phyloP scores from a whole-genome alignment of 2,329 filamentous ascomycete species.

The Clarireedia paspali region DNA sequence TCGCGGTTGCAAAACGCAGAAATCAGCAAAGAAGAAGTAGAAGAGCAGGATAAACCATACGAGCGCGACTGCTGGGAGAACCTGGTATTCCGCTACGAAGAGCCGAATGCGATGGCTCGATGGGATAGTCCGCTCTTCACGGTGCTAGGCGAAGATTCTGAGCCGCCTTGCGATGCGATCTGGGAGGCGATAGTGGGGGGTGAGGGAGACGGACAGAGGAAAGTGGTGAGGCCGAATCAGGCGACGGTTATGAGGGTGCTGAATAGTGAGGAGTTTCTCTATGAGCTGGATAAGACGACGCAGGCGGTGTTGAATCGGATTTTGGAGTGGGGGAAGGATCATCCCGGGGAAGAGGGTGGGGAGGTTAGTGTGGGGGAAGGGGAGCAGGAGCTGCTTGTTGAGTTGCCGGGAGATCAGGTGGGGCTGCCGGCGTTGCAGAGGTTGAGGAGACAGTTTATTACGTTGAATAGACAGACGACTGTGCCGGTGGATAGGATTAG shows the following conservation, averaged over 20 bases:
- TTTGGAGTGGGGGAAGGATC: conserved; percentile 58
- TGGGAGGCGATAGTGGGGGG: conserved; percentile 63
- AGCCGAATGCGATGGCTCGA: conserved; percentile 75
- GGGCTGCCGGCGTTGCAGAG: conserved; percentile 71
- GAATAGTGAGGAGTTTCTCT: conserved; percentile 63
- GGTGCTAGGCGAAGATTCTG: conserved; percentile 66
- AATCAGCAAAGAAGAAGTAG: conserved; percentile 27
- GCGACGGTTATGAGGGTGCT: conserved; percentile 64
- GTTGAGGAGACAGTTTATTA: conserved; percentile 68
- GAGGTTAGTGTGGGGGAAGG: conserved; percentile 25
- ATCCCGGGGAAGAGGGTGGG: conserved; percentile 52
- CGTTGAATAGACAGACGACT: conserved; percentile 64
- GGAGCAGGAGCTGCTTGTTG: conserved; percentile 47
- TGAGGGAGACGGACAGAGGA: conserved; percentile 51
- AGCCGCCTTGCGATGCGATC: conserved; percentile 58
- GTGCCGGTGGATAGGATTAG: conserved; percentile 46
- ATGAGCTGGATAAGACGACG: conserved; percentile 70
- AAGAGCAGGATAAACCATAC: conserved; percentile 26
- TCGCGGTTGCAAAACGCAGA: conserved; percentile 36
- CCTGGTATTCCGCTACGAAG: conserved; percentile 64
- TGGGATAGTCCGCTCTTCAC: conserved; percentile 83
- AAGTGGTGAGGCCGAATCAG: conserved; percentile 63
- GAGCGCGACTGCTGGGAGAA: conserved; percentile 28
- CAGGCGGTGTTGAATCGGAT: conserved; percentile 68
- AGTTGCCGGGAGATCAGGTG: conserved; percentile 58